These are phyloP conservation scores for Pisolithus marmoratus DNA, from an alignment of 768 basidiomycete genomes.

Conservation along the genomic window DNA sequence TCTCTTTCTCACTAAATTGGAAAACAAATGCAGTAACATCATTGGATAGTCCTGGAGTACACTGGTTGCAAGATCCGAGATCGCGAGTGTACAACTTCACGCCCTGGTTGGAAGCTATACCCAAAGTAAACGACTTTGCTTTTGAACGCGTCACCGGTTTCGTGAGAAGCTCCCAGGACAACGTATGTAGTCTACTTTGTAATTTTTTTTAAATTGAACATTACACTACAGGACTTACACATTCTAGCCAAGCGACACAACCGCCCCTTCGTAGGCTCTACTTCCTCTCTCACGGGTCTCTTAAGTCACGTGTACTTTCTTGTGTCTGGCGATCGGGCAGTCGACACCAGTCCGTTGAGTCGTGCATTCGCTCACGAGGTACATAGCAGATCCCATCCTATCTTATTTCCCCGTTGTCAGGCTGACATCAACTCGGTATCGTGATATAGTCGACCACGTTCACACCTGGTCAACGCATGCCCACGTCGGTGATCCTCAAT, in stretches of 20 bases:
- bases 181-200: constrained; percentile 34
- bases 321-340: constrained; percentile 62
- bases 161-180: constrained; percentile 71
- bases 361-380: constrained; percentile 56
- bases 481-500: constrained; percentile 62
- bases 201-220: background rate
- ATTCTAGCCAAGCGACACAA: constrained; percentile 52
- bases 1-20: background rate
- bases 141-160: constrained; percentile 75
- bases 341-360: constrained; percentile 61
- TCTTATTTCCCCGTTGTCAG: background rate
- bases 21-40: background rate
- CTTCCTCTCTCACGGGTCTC: constrained; percentile 82
- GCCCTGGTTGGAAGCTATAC: constrained; percentile 64
- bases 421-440: background rate
- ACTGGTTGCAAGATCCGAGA: constrained; percentile 83
- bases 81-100: constrained; percentile 84
- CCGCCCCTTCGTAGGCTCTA: constrained; percentile 75
- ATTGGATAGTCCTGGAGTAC: constrained; percentile 68
- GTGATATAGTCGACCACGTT: constrained; percentile 50
- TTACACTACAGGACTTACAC: constrained; percentile 52
- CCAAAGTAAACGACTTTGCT: constrained; percentile 76
- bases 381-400: constrained; percentile 11
- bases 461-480: constrained; percentile 74
- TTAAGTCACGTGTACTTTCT: constrained; percentile 86